Percentiles rank a stretch among this genome's conserved stretches.
Evolutionary conservation across 345 rosid genomes (phyloP).

Genomic region (Brassica napus): Da-Ae NC_063445.1:5874501-5875000

Average conservation of each 20-base stretch:
- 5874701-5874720: constrained; percentile 65
- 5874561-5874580: constrained; percentile 2
- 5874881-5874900: constrained; percentile 79
- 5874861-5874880: constrained; percentile 73
- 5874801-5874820: constrained; percentile 3
- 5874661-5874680: constrained; percentile 73
- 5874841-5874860: background rate
- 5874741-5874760: constrained; percentile 84
- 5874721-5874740: constrained; percentile 90
- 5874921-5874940: constrained; percentile 84
- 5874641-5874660: constrained; percentile 67
- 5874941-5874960: constrained; percentile 89
- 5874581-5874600: constrained; percentile 60
- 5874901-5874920: constrained; percentile 83
- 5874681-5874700: constrained; percentile 83
- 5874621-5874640: constrained; percentile 86
- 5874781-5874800: constrained; percentile 79
- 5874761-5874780: constrained; percentile 93
- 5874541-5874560: constrained; percentile 4
- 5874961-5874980: constrained; percentile 65
- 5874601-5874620: constrained; percentile 93
- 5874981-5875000: constrained; percentile 86
- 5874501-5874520: constrained; percentile 53
- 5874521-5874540: constrained; percentile 43
- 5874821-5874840: background rate